Conservation (phyloP, 768 basidiomycete species). For the Boletus insuetus region DNA sequence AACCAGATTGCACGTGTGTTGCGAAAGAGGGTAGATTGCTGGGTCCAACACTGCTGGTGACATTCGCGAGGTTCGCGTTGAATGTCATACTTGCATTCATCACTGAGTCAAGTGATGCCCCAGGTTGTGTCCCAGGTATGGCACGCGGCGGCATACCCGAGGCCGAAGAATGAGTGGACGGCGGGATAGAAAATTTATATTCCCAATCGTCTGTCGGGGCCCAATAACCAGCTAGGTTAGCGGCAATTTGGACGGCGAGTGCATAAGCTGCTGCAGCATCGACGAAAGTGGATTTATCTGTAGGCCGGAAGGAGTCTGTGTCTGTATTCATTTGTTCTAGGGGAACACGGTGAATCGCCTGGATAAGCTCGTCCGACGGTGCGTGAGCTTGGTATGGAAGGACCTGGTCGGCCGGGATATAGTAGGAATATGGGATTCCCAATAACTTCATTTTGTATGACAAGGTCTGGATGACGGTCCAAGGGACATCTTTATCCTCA, state of each 20-base stretch:
- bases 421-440: constrained; percentile 48
- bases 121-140: constrained; percentile 6
- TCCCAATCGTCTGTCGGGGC: constrained; percentile 73
- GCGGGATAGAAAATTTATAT: constrained; percentile 47
- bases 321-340: constrained; percentile 43
- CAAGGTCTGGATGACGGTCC: constrained; percentile 59
- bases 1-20: background rate
- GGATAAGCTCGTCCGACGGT: constrained; percentile 51
- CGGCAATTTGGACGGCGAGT: constrained; percentile 69
- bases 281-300: constrained; percentile 35
- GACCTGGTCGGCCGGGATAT: constrained; percentile 54
- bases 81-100: constrained; percentile 46
- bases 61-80: constrained; percentile 34
- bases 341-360: constrained; percentile 45
- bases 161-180: constrained; percentile 13
- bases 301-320: constrained; percentile 53
- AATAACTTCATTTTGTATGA: constrained; percentile 69
- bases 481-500: constrained; percentile 37
- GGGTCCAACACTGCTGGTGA: background rate
- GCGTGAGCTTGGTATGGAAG: constrained; percentile 75
- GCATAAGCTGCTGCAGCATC: constrained; percentile 63
- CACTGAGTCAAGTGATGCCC: constrained; percentile 39
- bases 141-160: background rate
- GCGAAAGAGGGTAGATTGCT: background rate
- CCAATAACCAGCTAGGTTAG: constrained; percentile 63